A percentile compares a stretch with the other conserved stretches of the same genome.
Conservation (phyloP, 2,329 filamentous ascomycete genomes). For the Fusarium sp. region DNA sequence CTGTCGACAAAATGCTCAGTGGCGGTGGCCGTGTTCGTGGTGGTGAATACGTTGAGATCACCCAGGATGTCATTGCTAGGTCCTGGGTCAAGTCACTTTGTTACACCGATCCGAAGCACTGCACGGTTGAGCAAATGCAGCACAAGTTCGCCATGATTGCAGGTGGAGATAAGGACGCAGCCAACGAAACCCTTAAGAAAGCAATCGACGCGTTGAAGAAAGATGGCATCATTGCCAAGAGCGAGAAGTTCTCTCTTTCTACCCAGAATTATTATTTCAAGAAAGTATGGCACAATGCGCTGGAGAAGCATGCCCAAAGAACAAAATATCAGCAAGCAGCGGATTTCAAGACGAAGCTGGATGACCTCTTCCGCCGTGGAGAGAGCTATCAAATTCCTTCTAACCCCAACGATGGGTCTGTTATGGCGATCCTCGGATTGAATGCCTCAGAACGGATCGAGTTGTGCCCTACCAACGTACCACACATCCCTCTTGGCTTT, state of each 20-base stretch:
- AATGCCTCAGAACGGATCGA: conserved; percentile 69
- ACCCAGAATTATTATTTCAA: conserved; percentile 73
- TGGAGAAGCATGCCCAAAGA: conserved; percentile 68
- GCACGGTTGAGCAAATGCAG: conserved; percentile 61
- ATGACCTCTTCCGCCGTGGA: conserved; percentile 63
- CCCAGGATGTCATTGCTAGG: conserved; percentile 60
- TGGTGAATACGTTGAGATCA: conserved; percentile 26
- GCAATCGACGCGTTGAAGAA: conserved; percentile 63
- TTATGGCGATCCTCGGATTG: conserved; percentile 76
- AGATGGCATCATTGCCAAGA: conserved; percentile 69
- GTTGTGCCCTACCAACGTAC: conserved; percentile 67
- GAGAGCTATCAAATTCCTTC: conserved; percentile 64
- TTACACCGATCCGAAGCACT: conserved; percentile 64
- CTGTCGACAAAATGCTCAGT: conserved; percentile 32
- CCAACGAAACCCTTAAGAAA: conserved; percentile 60
- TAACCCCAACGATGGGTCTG: conserved; percentile 71
- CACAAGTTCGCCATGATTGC: conserved; percentile 65
- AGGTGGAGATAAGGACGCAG: conserved; percentile 53
- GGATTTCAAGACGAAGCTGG: conserved; percentile 70
- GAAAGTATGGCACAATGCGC: conserved; percentile 66
- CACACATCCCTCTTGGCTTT: conserved; percentile 76
- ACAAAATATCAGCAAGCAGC: conserved; percentile 70
- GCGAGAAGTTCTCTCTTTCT: conserved; percentile 67
- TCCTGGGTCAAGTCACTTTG: conserved; percentile 73
- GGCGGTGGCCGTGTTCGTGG: background rate